Evolutionary conservation across 2,329 filamentous ascomycete species (phyloP).

Genomic region (Colletotrichum acutatum): DNA sequence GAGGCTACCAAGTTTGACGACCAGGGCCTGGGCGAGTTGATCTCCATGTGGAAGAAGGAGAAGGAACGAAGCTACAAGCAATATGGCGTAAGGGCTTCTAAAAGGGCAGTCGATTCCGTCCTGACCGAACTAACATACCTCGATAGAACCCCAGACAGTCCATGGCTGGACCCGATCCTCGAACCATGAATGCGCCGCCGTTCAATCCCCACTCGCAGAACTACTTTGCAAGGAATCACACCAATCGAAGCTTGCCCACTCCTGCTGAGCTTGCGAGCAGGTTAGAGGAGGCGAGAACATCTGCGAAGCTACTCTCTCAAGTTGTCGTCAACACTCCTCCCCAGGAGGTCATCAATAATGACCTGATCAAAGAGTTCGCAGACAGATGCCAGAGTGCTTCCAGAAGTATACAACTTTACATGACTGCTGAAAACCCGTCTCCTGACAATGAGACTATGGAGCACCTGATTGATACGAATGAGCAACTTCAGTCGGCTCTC

Average conservation of each 20-base stretch:
- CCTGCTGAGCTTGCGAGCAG: constrained; percentile 83
- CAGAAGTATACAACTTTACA: constrained; percentile 86
- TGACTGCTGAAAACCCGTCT: constrained; percentile 79
- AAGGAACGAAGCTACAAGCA: constrained; percentile 73
- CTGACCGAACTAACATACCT: constrained; percentile 29
- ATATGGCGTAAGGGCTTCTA: constrained; percentile 55
- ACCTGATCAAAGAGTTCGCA: constrained; percentile 92
- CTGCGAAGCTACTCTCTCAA: constrained; percentile 91
- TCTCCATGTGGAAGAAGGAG: constrained; percentile 91
- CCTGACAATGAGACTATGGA: constrained; percentile 96
- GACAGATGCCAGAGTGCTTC: constrained; percentile 86
- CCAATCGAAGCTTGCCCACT: constrained; percentile 66
- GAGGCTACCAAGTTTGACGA: constrained; percentile 79
- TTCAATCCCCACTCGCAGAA: constrained; percentile 61
- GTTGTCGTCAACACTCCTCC: constrained; percentile 87
- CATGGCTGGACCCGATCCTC: constrained; percentile 43
- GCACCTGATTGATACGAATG: constrained; percentile 92
- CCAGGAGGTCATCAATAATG: constrained; percentile 80
- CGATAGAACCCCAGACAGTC: constrained; percentile 38
- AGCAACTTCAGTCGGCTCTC: constrained; percentile 84
- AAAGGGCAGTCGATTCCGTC: not conserved
- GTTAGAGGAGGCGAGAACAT: constrained; percentile 90
- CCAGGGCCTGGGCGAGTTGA: constrained; percentile 75
- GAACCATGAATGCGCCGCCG: constrained; percentile 55
- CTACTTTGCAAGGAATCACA: constrained; percentile 66